phyloP scores from a whole-genome alignment of 352 stramenopile genomes.

The Pythium myriotylum region DNA sequence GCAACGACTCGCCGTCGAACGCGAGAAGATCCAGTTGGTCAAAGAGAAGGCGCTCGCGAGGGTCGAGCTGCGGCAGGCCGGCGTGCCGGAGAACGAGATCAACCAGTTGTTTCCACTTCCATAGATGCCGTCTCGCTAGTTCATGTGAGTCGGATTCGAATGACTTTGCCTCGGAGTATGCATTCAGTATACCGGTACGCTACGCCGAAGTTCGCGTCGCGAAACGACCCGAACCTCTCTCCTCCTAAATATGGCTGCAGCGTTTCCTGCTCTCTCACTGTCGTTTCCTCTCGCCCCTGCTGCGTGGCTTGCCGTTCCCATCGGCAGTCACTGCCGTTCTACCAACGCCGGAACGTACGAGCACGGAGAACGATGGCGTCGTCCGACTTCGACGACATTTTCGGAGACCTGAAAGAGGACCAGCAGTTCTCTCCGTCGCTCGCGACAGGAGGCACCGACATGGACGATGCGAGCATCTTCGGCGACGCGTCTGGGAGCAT shows the following conservation, averaged over 20 bases:
- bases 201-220: not conserved
- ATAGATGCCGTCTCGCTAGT: not conserved
- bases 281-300: not conserved
- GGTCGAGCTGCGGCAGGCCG: constrained; percentile 16
- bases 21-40: constrained; percentile 8
- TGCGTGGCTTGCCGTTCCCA: too few species aligned
- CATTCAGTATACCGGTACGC: not conserved
- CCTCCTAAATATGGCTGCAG: constrained; percentile 3
- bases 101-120: constrained; percentile 7
- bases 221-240: not conserved
- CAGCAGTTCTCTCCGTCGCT: constrained; percentile 46
- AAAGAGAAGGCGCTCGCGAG: constrained; percentile 22
- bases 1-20: constrained; percentile 8
- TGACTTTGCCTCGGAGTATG: not conserved
- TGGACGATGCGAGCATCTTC: constrained; percentile 63
- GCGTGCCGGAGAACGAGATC: constrained; percentile 26
- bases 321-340: too few species aligned
- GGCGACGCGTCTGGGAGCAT: constrained; percentile 28
- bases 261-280: not conserved
- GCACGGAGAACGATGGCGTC: constrained; percentile 27
- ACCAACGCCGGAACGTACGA: not conserved
- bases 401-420: constrained; percentile 73
- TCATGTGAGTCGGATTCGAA: constrained; percentile 5
- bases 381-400: constrained; percentile 83
- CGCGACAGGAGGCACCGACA: constrained; percentile 28